Evolutionary conservation across 2,329 filamentous ascomycete genomes (phyloP).

Genomic region (Didymella keratinophila): DNA sequence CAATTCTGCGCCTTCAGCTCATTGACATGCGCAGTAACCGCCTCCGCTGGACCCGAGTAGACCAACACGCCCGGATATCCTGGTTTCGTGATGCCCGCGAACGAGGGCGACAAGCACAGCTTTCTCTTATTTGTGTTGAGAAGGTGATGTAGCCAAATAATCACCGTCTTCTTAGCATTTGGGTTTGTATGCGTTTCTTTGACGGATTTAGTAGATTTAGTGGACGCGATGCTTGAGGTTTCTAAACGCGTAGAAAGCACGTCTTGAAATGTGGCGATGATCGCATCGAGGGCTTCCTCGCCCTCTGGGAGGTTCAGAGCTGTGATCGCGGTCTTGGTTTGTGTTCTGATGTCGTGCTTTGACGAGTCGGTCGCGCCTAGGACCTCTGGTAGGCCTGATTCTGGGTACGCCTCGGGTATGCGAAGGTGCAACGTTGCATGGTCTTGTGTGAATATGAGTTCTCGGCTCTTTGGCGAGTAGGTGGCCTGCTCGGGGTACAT

Average conservation of each 20-base stretch:
- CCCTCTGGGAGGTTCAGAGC: slow-evolving; percentile 42
- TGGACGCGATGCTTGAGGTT: not conserved
- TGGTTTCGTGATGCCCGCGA: slow-evolving; percentile 57
- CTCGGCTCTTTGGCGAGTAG: slow-evolving; percentile 45
- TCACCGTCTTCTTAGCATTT: slow-evolving; percentile 43
- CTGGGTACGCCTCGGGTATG: slow-evolving; percentile 52
- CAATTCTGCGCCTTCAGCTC: slow-evolving; percentile 55
- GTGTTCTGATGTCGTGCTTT: slow-evolving; percentile 50
- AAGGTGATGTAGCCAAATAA: slow-evolving; percentile 58
- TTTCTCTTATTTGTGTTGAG: slow-evolving; percentile 58
- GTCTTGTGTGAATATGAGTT: slow-evolving; percentile 48
- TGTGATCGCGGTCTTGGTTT: slow-evolving; percentile 40
- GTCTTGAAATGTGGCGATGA: slow-evolving; percentile 51
- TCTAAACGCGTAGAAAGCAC: slow-evolving; percentile 25
- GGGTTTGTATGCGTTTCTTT: slow-evolving; percentile 24
- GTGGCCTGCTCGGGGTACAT: slow-evolving; percentile 55
- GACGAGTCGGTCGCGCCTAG: slow-evolving; percentile 47
- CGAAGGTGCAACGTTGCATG: slow-evolving; percentile 47
- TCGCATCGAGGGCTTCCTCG: slow-evolving; percentile 55
- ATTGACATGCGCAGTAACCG: slow-evolving; percentile 54
- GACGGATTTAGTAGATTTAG: not conserved
- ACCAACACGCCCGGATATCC: slow-evolving; percentile 57
- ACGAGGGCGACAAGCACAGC: slow-evolving; percentile 48
- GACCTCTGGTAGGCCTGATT: slow-evolving; percentile 48
- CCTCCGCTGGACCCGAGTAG: slow-evolving; percentile 50